phyloP scores from a whole-genome alignment of 1,139 yeast species.

The Debaryomyces sp. region DNA sequence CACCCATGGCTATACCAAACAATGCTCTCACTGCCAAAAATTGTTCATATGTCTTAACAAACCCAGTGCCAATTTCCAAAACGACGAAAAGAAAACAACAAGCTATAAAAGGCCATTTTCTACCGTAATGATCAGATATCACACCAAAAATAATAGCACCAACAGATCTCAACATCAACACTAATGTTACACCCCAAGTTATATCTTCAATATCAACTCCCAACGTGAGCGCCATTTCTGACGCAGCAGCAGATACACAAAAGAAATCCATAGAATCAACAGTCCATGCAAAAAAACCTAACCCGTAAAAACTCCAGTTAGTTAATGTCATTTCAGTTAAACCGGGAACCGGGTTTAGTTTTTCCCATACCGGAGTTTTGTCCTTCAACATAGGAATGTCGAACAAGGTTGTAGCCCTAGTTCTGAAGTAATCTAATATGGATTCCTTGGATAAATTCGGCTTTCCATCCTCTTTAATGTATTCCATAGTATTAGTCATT shows the following conservation, averaged over 20 bases:
- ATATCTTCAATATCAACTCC: constrained; percentile 53
- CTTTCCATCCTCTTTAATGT: constrained; percentile 10
- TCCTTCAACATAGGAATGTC: constrained; percentile 19
- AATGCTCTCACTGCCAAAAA: constrained; percentile 62
- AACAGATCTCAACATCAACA: constrained; percentile 76
- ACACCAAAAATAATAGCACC: constrained; percentile 76
- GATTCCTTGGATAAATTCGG: constrained; percentile 29
- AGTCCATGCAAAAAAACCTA: constrained; percentile 75
- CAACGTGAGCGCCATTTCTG: constrained; percentile 56
- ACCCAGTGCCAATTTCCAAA: constrained; percentile 74
- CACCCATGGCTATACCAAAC: constrained; percentile 46
- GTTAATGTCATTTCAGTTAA: constrained; percentile 28
- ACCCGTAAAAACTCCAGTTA: constrained; percentile 59
- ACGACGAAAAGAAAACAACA: constrained; percentile 56
- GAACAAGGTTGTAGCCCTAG: constrained; percentile 29
- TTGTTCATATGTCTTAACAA: constrained; percentile 62
- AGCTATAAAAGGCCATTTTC: constrained; percentile 68
- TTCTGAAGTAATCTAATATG: constrained; percentile 26
- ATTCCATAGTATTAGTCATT: not conserved
- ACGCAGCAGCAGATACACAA: constrained; percentile 63
- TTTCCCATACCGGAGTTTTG: constrained; percentile 17
- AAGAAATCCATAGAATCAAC: constrained; percentile 83
- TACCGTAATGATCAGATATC: constrained; percentile 67
- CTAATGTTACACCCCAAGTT: constrained; percentile 82
- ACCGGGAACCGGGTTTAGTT: constrained; percentile 38